Conservation (phyloP, 2,329 filamentous ascomycete genomes). For the Aschersonia sp. region DNA sequence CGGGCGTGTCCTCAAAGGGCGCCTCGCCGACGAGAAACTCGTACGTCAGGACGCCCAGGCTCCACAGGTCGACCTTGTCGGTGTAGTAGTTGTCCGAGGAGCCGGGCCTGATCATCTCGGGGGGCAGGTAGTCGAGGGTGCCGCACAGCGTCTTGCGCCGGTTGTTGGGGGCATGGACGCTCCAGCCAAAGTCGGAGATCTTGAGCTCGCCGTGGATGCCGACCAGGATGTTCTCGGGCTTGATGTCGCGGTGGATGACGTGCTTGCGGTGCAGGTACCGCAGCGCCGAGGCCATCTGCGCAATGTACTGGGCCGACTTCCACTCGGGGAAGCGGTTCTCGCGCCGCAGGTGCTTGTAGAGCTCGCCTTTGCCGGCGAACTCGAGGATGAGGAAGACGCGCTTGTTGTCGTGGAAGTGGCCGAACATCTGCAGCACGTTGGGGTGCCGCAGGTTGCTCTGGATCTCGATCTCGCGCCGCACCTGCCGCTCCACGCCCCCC, state of each 20-base stretch:
- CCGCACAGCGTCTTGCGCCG: slow-evolving; percentile 90
- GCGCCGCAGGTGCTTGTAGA: slow-evolving; percentile 56
- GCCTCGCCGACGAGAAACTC: slow-evolving; percentile 94
- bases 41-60: slow-evolving; percentile 84
- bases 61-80: slow-evolving; percentile 96
- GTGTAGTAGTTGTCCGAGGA: slow-evolving; percentile 76
- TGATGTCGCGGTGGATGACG: slow-evolving; percentile 18
- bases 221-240: slow-evolving; percentile 20
- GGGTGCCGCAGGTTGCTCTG: slow-evolving; percentile 59
- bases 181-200: slow-evolving; percentile 97
- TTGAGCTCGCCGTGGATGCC: slow-evolving; percentile 97
- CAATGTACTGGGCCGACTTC: slow-evolving; percentile 57
- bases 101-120: slow-evolving; percentile 87
- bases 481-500: slow-evolving; percentile 54
- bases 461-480: slow-evolving; percentile 59
- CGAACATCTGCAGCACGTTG: slow-evolving; percentile 47
- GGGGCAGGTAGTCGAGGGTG: slow-evolving; percentile 91
- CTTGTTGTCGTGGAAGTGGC: slow-evolving; percentile 59
- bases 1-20: slow-evolving; percentile 87
- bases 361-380: slow-evolving; percentile 48
- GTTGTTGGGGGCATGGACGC: slow-evolving; percentile 92
- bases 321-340: slow-evolving; percentile 53
- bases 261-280: slow-evolving; percentile 16
- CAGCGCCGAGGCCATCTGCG: slow-evolving; percentile 45
- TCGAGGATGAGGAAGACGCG: slow-evolving; percentile 60